Percentiles rank a stretch among this genome's conserved stretches.
Conservation (phyloP, 768 basidiomycete species). For the Suillus ampliporus region DNA sequence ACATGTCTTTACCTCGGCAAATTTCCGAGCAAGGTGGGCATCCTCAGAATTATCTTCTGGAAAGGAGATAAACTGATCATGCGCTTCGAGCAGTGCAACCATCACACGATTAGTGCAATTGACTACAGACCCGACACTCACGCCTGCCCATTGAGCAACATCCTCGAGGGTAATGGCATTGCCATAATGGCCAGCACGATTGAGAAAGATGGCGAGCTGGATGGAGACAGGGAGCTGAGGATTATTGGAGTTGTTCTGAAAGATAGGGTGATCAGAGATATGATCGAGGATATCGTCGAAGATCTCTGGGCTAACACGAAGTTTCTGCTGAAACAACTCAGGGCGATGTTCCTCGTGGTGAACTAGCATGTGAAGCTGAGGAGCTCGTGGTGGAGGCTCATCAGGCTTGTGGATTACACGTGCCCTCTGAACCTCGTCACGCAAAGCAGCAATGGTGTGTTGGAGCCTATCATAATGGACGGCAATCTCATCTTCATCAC, state of each 20-base stretch:
- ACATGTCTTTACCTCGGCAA: constrained; percentile 42
- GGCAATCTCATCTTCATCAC: too few relatives aligned
- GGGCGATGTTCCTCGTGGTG: constrained; percentile 1
- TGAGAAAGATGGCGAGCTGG: constrained; percentile 6
- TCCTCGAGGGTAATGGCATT: constrained; percentile 16
- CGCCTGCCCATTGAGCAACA: constrained; percentile 21
- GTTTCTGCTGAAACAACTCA: constrained; percentile 19
- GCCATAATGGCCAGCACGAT: constrained; percentile 13
- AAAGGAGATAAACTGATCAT: constrained; percentile 13
- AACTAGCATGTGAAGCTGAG: not conserved
- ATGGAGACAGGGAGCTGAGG: constrained; percentile 8
- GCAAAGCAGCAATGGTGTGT: too few relatives aligned
- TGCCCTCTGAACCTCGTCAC: too few relatives aligned
- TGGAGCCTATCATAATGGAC: too few relatives aligned
- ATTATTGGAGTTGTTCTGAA: constrained; percentile 13
- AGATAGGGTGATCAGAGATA: constrained; percentile 22
- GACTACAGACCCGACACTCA: constrained; percentile 19
- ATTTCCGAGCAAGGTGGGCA: constrained; percentile 35
- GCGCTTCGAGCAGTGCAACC: constrained; percentile 18
- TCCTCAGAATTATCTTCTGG: constrained; percentile 9
- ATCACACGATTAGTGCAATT: constrained; percentile 25
- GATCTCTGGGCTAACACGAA: constrained; percentile 31
- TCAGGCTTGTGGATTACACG: not conserved
- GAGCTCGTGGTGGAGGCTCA: not conserved
- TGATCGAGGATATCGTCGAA: constrained; percentile 28